These are phyloP conservation scores for Quercus rubra DNA, from an alignment of 306 rosid species.

Conservation along the genomic window DNA sequence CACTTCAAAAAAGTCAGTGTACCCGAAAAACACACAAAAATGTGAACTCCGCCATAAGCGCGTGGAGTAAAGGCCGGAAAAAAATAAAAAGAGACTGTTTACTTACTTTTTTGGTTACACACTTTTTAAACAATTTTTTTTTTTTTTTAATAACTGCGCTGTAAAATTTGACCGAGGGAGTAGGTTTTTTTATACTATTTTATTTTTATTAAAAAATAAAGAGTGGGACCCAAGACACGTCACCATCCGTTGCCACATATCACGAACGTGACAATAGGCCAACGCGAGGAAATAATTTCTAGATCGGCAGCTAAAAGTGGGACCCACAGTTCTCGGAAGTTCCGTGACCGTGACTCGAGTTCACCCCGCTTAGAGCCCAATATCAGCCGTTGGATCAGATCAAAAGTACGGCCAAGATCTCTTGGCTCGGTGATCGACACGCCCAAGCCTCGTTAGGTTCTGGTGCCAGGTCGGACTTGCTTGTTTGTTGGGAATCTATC, in stretches of 20 bases:
- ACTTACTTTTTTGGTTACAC: slow-evolving; percentile 4
- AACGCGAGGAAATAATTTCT: slow-evolving; percentile 63
- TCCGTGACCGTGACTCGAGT: slow-evolving; percentile 84
- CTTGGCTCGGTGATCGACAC: slow-evolving; percentile 27
- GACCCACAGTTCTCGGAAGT: slow-evolving; percentile 85
- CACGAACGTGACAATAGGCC: slow-evolving; percentile 89
- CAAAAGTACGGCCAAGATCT: slow-evolving; percentile 29
- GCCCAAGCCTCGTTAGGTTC: too few species aligned
- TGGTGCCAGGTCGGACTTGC: slow-evolving; percentile 59
- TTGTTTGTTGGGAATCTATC: slow-evolving; percentile 30
- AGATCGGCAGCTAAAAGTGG: slow-evolving; percentile 61
- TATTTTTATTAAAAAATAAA: neutral
- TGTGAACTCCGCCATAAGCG: slow-evolving; percentile 27
- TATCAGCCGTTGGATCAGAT: slow-evolving; percentile 31
- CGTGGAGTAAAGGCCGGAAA: slow-evolving; percentile 39
- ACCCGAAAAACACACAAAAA: slow-evolving; percentile 12
- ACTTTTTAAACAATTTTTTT: neutral
- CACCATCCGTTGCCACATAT: slow-evolving; percentile 51
- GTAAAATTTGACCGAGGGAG: slow-evolving; percentile 32
- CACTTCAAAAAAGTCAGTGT: neutral
- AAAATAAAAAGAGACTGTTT: neutral
- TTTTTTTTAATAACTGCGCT: slow-evolving; percentile 19
- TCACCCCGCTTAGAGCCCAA: slow-evolving; percentile 20
- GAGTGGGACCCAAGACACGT: slow-evolving; percentile 60
- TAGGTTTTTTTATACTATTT: neutral